phyloP scores from a whole-genome alignment of 805 yeast genomes.

The Monosporozyma siamensis region DNA sequence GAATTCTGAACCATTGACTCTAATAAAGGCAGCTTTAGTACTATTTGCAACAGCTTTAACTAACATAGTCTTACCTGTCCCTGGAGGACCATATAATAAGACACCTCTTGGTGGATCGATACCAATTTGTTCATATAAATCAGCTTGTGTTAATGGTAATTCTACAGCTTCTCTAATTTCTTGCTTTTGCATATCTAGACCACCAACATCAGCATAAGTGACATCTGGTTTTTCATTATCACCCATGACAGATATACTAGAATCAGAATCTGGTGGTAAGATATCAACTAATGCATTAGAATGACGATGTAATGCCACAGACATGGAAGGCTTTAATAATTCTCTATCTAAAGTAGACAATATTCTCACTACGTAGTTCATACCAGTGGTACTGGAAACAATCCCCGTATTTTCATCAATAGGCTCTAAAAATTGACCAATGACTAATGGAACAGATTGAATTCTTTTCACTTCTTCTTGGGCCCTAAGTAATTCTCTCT shows the following conservation, averaged over 20 bases:
- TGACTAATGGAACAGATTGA: conserved; percentile 94
- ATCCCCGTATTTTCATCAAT: conserved; percentile 95
- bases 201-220: conserved; percentile 96
- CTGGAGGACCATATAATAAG: conserved; percentile 97
- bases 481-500: conserved; percentile 88
- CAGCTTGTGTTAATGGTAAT: conserved; percentile 91
- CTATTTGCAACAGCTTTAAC: conserved; percentile 98
- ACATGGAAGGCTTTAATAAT: conserved; percentile 83
- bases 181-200: conserved; percentile 97
- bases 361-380: conserved; percentile 92
- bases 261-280: conserved; percentile 97
- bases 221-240: conserved; percentile 89
- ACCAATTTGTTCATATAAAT: conserved; percentile 93
- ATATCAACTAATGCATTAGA: conserved; percentile 96
- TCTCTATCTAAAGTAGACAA: conserved; percentile 92
- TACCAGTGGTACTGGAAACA: conserved; percentile 95
- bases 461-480: conserved; percentile 98
- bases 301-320: conserved; percentile 97
- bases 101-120: conserved; percentile 99
- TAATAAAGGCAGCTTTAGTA: conserved; percentile 89
- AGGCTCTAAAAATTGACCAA: conserved; percentile 96
- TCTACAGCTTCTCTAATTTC: conserved; percentile 98
- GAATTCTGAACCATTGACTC: conserved; percentile 96
- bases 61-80: conserved; percentile 98
- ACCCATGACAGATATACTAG: conserved; percentile 88